Base-by-base conservation (phyloP, 139 green algal genomes). In the Gonium pectorale region DNA sequence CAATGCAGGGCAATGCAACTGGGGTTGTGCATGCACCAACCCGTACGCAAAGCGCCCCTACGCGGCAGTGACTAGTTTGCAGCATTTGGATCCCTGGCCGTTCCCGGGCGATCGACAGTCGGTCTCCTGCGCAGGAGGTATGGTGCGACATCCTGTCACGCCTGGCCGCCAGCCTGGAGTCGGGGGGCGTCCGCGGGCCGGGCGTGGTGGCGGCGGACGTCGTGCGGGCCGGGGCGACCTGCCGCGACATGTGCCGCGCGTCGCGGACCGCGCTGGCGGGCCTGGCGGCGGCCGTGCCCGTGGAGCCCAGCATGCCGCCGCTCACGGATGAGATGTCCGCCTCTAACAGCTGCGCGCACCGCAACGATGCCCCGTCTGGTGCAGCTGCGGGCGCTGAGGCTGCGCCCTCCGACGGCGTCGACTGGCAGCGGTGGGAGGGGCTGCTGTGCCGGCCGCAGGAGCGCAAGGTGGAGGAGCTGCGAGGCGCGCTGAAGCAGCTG, bases 201-300 rank as follows among this genome's bases (percentile, higher is more conserved):
- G 41, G 41, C 13, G 75, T 60, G 60, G 75, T 82, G 59, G 75
- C 75, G n/a, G 59, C 38, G 24, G 75, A 82, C 75, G 60, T 82
- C 29, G 56, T 33, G 40, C 40, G 59, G 0, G 40, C 59, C 1
- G 75, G 40, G 29, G 29, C 43, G 38, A 22, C 59, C 29, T 82
- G 75, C 60, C 27, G 38, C 26, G 75, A 54, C 54, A 56, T 44
- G 37, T 26, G 13, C 29, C 41, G 5, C 0, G 75, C 59, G 7
- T 27, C 40, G 1, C 2, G n/a, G 60, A 38, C 35, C 4, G 75
- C 54, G 17, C 56, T 69, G 13, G 8, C 19, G 37, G 38, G 26
- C 27, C 56, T 70, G 56, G 73, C 54, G 29, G n/a, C 5, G 15
- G 54, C 29, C 24, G 54, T 41, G 4, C 49, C 70, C 15, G 41